These are phyloP conservation scores for Sugiyamaella chiloensis DNA, from an alignment of 805 yeast species.

Conservation along the genomic window DNA sequence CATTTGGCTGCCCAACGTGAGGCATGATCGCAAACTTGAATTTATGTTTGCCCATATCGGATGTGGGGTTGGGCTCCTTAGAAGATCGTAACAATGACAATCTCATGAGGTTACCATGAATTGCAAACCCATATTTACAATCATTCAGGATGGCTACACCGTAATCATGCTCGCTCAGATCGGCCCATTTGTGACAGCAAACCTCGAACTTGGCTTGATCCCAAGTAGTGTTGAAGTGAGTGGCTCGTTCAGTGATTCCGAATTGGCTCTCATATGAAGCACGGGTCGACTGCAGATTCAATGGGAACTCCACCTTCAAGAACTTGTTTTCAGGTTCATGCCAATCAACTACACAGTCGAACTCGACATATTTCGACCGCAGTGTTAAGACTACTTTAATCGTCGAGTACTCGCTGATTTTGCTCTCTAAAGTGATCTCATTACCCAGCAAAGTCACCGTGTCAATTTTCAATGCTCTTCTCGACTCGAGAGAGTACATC, in stretches of 20 bases:
- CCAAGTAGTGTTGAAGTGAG: constrained; percentile 82
- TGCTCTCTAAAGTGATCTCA: background rate
- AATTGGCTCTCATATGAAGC: constrained; percentile 83
- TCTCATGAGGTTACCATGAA: constrained; percentile 76
- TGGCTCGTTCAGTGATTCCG: constrained; percentile 76
- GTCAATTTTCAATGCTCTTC: constrained; percentile 18
- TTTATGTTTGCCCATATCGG: constrained; percentile 78
- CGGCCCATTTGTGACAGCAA: constrained; percentile 59
- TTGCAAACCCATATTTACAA: constrained; percentile 74
- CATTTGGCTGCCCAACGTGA: constrained; percentile 56
- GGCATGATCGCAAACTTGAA: constrained; percentile 73
- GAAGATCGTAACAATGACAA: constrained; percentile 74
- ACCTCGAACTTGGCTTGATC: constrained; percentile 85
- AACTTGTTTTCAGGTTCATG: constrained; percentile 57
- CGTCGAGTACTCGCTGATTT: constrained; percentile 7
- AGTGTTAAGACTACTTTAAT: no score
- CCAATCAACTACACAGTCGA: constrained; percentile 49
- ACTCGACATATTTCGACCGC: no score
- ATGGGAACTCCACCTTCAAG: constrained; percentile 85
- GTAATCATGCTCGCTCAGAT: constrained; percentile 52
- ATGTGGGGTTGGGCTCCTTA: constrained; percentile 79
- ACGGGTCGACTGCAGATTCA: constrained; percentile 58
- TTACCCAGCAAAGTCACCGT: background rate
- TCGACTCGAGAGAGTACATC: constrained; percentile 64
- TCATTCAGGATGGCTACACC: constrained; percentile 78